Evolutionary conservation across 768 basidiomycete species (phyloP).

Genomic region (Astraeus odoratus): DNA sequence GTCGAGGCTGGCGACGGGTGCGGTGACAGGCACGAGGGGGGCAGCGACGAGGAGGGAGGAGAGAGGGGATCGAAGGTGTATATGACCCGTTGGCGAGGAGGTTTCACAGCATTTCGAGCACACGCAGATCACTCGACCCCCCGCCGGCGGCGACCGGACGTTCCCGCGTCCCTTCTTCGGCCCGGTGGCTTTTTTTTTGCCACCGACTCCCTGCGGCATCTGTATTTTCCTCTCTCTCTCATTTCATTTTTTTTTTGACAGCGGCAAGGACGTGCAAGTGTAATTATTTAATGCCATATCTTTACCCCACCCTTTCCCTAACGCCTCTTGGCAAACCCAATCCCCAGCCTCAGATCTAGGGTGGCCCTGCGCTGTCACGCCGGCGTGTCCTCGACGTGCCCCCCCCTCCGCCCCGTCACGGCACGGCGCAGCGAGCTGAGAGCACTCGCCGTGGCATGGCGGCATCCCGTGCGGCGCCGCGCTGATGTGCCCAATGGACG

Average conservation of each 20-base stretch:
- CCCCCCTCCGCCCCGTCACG: too few relatives aligned
- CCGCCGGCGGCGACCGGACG: conserved; percentile 22
- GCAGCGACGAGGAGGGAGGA: neutral
- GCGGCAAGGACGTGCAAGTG: neutral
- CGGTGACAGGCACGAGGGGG: too few relatives aligned
- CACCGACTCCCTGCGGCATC: conserved; percentile 19
- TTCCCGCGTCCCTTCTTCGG: conserved; percentile 20
- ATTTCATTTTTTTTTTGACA: neutral
- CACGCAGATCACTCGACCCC: conserved; percentile 19
- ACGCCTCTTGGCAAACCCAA: neutral
- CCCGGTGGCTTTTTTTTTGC: conserved; percentile 29
- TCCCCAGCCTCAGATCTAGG: neutral
- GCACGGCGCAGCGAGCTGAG: too few relatives aligned
- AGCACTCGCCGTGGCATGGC: too few relatives aligned
- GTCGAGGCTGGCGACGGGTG: neutral
- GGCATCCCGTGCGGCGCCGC: neutral
- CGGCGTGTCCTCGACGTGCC: neutral
- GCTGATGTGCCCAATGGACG: neutral
- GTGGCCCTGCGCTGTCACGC: neutral
- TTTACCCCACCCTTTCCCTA: neutral
- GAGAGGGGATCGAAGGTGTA: neutral
- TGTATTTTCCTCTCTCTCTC: conserved; percentile 3
- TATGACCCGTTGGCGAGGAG: conserved; percentile 13
- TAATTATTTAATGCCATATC: too few relatives aligned
- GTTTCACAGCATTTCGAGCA: conserved; percentile 9